Evolutionary conservation across 805 yeast genomes (phyloP).

Genomic region (Suhomyces emberorum): DNA sequence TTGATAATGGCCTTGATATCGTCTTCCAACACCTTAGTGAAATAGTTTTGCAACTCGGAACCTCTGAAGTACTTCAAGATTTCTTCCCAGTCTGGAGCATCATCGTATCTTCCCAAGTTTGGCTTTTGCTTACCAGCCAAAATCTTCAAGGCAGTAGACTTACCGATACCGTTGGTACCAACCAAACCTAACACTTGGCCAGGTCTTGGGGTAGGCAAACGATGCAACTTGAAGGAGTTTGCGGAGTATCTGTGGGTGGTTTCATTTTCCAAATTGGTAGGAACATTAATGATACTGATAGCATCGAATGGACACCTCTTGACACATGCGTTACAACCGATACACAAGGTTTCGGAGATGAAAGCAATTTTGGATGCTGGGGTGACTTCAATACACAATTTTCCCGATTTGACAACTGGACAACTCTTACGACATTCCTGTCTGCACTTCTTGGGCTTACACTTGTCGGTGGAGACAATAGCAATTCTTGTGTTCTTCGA

Average conservation of each 20-base stretch:
- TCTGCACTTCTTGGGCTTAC: slow-evolving; percentile 97
- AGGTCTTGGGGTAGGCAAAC: slow-evolving; percentile 98
- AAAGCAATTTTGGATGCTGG: slow-evolving; percentile 91
- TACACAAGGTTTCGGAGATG: slow-evolving; percentile 89
- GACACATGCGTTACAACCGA: slow-evolving; percentile 99
- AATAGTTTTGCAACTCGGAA: slow-evolving; percentile 92
- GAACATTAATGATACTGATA: slow-evolving; percentile 90
- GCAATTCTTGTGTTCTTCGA: slow-evolving; percentile 80
- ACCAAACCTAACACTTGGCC: slow-evolving; percentile 98
- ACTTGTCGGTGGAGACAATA: slow-evolving; percentile 87
- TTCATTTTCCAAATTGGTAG: slow-evolving; percentile 88
- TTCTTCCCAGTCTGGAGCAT: slow-evolving; percentile 98
- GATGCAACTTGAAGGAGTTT: slow-evolving; percentile 93
- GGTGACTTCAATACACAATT: slow-evolving; percentile 92
- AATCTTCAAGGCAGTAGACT: slow-evolving; percentile 94
- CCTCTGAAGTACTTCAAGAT: slow-evolving; percentile 92
- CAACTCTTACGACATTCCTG: slow-evolving; percentile 97
- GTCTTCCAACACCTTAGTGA: slow-evolving; percentile 91
- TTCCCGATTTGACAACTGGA: slow-evolving; percentile 98
- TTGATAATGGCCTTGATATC: slow-evolving; percentile 94
- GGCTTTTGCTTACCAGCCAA: slow-evolving; percentile 98
- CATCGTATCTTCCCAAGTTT: slow-evolving; percentile 88
- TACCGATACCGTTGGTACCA: slow-evolving; percentile 99
- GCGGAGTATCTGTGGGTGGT: slow-evolving; percentile 98
- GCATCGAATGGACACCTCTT: slow-evolving; percentile 99